phyloP scores from a whole-genome alignment of 2,329 filamentous ascomycete genomes.

The Aspergillus carbonarius region DNA sequence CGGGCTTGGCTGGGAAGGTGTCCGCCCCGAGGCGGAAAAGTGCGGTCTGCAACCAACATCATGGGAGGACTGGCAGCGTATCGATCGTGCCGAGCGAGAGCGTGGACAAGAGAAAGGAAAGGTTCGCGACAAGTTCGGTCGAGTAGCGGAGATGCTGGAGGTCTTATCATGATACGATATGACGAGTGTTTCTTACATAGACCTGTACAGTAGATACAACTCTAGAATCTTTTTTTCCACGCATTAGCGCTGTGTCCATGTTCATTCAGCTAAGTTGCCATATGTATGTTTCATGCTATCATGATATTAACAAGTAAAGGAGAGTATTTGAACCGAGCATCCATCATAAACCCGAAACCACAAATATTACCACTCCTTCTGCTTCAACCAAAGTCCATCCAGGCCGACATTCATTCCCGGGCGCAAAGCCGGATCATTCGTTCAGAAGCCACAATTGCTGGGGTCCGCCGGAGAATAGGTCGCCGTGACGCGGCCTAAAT shows the following conservation, averaged over 20 bases:
- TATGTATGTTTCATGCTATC: neutral
- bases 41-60: constrained; percentile 63
- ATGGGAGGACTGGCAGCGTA: constrained; percentile 84
- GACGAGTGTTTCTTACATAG: neutral
- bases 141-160: constrained; percentile 58
- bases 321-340: neutral
- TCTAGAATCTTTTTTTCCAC: neutral
- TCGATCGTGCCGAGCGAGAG: constrained; percentile 74
- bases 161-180: constrained; percentile 29
- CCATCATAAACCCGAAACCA: neutral
- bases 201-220: constrained; percentile 9
- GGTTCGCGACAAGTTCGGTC: constrained; percentile 67
- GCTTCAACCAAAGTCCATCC: neutral
- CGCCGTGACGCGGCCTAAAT: constrained; percentile 44
- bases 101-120: constrained; percentile 69
- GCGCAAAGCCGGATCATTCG: neutral
- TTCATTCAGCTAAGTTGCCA: neutral
- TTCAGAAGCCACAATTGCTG: constrained; percentile 13
- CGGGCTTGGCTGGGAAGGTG: constrained; percentile 71
- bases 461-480: constrained; percentile 26
- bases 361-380: neutral
- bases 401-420: too few relatives aligned
- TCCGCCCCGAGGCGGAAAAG: constrained; percentile 60
- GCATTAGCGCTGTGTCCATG: neutral
- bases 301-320: neutral